Conservation (phyloP, 75 land plant genomes). For the Pinus albicaulis region DNA sequence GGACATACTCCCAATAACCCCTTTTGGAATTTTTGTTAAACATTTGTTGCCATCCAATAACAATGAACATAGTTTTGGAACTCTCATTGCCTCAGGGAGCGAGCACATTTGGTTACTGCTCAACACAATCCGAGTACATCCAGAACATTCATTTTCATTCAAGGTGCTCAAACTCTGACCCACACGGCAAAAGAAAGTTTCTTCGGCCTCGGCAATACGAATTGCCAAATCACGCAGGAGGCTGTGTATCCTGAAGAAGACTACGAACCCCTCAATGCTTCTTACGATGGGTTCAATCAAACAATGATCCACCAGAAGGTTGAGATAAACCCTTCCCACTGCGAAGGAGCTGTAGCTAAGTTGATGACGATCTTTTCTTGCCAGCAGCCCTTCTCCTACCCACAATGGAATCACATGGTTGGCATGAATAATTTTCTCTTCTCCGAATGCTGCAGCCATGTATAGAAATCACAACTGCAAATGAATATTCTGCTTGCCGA, state of each 20-base stretch:
- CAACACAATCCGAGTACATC: neutral
- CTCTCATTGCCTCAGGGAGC: neutral
- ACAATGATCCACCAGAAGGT: neutral
- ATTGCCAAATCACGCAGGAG: slow-evolving; percentile 8
- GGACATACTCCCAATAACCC: neutral
- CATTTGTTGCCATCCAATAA: neutral
- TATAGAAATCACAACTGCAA: no score
- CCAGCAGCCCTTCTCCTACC: no score
- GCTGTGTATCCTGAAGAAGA: slow-evolving; percentile 1
- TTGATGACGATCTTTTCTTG: no score
- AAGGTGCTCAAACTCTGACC: neutral
- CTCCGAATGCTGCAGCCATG: no score
- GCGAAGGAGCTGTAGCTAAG: neutral
- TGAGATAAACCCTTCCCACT: neutral
- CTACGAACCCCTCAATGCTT: neutral
- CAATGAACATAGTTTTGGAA: neutral
- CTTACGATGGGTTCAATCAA: neutral
- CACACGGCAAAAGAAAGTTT: neutral
- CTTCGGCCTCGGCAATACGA: neutral
- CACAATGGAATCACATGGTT: no score
- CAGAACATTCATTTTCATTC: neutral
- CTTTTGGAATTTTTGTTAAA: neutral
- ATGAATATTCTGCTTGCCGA: no score
- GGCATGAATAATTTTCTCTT: no score
- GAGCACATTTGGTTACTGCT: neutral